phyloP scores from a whole-genome alignment of 1,139 yeast genomes.

The Pichia sp. region DNA sequence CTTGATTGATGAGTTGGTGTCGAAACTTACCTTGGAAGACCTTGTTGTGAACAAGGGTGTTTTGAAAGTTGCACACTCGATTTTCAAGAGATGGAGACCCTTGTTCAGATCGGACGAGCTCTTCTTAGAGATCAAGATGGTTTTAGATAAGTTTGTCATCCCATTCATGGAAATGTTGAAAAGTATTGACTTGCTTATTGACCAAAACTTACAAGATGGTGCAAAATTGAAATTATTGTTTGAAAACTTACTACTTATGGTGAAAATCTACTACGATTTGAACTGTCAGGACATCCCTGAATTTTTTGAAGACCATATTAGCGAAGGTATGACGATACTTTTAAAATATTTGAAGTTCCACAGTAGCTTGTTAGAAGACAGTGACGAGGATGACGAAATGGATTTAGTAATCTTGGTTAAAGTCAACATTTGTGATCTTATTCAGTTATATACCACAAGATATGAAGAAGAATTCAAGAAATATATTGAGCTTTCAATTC shows the following conservation, averaged over 20 bases:
- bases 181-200: slow-evolving; percentile 63
- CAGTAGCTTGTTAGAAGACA: slow-evolving; percentile 51
- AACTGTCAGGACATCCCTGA: slow-evolving; percentile 98
- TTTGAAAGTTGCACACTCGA: slow-evolving; percentile 87
- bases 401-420: slow-evolving; percentile 72
- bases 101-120: slow-evolving; percentile 86
- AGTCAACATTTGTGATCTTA: slow-evolving; percentile 78
- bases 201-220: slow-evolving; percentile 41
- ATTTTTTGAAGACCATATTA: slow-evolving; percentile 88
- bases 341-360: slow-evolving; percentile 72
- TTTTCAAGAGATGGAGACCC: slow-evolving; percentile 96
- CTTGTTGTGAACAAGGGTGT: slow-evolving; percentile 81
- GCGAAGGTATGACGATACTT: slow-evolving; percentile 70
- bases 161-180: slow-evolving; percentile 71
- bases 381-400: slow-evolving; percentile 64
- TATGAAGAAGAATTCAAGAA: slow-evolving; percentile 88
- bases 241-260: slow-evolving; percentile 65
- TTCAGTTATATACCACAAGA: slow-evolving; percentile 81
- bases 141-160: slow-evolving; percentile 74
- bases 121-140: slow-evolving; percentile 82
- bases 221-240: slow-evolving; percentile 53
- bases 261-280: slow-evolving; percentile 84
- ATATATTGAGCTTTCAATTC: slow-evolving; percentile 71
- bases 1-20: slow-evolving; percentile 70
- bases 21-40: slow-evolving; percentile 58